Evolutionary conservation across 176 grass and related monocot genomes (phyloP).

Genomic region (Carex kokanica): DNA sequence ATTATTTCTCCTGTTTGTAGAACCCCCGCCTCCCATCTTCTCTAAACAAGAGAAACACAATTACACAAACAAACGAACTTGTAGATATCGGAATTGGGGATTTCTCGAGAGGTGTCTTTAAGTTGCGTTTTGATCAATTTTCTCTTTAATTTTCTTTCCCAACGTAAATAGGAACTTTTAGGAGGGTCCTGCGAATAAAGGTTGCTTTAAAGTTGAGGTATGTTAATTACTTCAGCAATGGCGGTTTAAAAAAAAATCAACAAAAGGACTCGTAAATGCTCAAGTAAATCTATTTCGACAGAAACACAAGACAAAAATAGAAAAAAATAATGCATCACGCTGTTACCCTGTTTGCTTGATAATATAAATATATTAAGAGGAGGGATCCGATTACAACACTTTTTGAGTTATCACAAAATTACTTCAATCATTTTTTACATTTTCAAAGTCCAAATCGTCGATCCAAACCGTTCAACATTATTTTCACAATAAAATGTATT

Average conservation of each 20-base stretch:
- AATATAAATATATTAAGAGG: too few species aligned
- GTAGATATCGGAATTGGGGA: slow-evolving; percentile 22
- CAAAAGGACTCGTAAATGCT: not conserved
- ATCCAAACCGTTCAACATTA: too few species aligned
- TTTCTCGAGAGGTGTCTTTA: not conserved
- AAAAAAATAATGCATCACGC: not conserved
- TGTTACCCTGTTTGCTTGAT: too few species aligned
- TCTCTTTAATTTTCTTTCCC: not conserved
- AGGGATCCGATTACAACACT: too few species aligned
- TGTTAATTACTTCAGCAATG: not conserved
- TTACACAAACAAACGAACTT: not conserved
- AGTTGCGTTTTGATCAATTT: slow-evolving; percentile 19
- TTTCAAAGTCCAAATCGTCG: too few species aligned
- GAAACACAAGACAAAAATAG: not conserved
- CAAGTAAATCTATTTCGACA: not conserved
- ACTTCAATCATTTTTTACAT: too few species aligned
- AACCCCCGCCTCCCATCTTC: not conserved
- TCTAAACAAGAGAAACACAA: not conserved
- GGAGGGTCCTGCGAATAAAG: not conserved
- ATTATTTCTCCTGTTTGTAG: not conserved
- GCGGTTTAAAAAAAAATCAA: not conserved
- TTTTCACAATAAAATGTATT: too few species aligned
- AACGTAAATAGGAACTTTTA: not conserved
- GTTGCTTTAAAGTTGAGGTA: not conserved
- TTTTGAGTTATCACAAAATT: too few species aligned